Conservation (phyloP, 2,329 filamentous ascomycete species). For the Penicillium brevicompactum region DNA sequence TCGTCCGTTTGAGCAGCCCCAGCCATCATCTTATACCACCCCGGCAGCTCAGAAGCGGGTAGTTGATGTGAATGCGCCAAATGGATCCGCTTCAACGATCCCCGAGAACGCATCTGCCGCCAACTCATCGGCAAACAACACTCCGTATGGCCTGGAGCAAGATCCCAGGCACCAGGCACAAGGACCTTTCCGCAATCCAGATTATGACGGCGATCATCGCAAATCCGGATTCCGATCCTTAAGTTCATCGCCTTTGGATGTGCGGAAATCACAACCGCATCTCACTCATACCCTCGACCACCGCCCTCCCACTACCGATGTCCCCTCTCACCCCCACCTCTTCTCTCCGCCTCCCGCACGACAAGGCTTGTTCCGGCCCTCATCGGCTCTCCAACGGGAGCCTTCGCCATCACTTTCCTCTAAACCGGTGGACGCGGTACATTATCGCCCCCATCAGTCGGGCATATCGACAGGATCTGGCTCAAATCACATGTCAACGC, state of each 20-base stretch:
- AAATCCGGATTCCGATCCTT: constrained; percentile 40
- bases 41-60: constrained; percentile 49
- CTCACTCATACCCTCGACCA: constrained; percentile 26
- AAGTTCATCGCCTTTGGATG: constrained; percentile 42
- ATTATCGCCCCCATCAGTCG: constrained; percentile 30
- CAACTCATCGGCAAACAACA: constrained; percentile 47
- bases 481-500: constrained; percentile 36
- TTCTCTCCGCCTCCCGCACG: constrained; percentile 39
- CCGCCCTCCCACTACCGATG: constrained; percentile 26
- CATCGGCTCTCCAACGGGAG: constrained; percentile 31
- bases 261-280: constrained; percentile 40
- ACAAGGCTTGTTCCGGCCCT: constrained; percentile 36
- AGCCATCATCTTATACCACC: constrained; percentile 41
- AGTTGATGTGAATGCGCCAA: constrained; percentile 45
- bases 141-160: constrained; percentile 44
- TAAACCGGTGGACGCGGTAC: constrained; percentile 34
- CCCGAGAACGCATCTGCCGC: constrained; percentile 45
- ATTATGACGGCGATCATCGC: constrained; percentile 35
- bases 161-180: constrained; percentile 26
- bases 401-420: constrained; percentile 33
- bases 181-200: constrained; percentile 31
- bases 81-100: constrained; percentile 51
- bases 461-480: constrained; percentile 32
- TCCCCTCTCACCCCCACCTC: constrained; percentile 28
- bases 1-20: constrained; percentile 36